Evolutionary conservation across 352 stramenopile species (phyloP).

Genomic region (Pythium biforme): DNA sequence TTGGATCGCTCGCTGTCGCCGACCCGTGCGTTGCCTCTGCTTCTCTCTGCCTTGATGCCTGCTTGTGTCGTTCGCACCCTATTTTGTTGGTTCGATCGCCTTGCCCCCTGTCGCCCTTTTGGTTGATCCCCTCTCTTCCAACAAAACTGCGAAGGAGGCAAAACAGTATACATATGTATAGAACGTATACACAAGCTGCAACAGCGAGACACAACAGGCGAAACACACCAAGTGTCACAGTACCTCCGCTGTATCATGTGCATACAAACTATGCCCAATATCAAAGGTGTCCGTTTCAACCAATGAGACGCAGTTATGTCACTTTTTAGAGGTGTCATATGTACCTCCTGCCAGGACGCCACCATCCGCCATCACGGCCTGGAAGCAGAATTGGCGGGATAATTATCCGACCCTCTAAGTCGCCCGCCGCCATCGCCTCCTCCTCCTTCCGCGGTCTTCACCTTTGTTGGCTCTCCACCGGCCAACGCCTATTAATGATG

Average conservation of each 20-base stretch:
- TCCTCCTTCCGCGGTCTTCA: too few species aligned
- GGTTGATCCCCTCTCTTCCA: constrained; percentile 18
- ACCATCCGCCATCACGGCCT: not conserved
- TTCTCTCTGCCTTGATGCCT: not conserved
- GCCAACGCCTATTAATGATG: constrained; percentile 8
- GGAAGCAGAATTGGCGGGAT: not conserved
- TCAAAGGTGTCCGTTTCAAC: constrained; percentile 3
- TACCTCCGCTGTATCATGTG: not conserved
- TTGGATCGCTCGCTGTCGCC: too few species aligned
- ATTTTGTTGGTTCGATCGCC: not conserved
- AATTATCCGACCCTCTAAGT: not conserved
- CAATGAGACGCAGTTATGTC: constrained; percentile 4
- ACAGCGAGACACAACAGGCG: constrained; percentile 20
- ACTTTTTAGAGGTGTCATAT: not conserved
- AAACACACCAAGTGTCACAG: not conserved
- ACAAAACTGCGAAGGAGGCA: constrained; percentile 10
- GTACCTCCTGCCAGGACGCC: too few species aligned
- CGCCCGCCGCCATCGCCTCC: too few species aligned
- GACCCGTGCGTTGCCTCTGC: too few species aligned
- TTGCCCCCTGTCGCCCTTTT: too few species aligned
- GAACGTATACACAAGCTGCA: constrained; percentile 16
- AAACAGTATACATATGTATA: constrained; percentile 22
- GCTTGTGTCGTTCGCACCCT: not conserved
- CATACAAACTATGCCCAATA: not conserved
- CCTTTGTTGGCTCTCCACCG: too few species aligned